Base-by-base conservation (phyloP, 345 rosid species). In the Brassica carinata region DNA sequence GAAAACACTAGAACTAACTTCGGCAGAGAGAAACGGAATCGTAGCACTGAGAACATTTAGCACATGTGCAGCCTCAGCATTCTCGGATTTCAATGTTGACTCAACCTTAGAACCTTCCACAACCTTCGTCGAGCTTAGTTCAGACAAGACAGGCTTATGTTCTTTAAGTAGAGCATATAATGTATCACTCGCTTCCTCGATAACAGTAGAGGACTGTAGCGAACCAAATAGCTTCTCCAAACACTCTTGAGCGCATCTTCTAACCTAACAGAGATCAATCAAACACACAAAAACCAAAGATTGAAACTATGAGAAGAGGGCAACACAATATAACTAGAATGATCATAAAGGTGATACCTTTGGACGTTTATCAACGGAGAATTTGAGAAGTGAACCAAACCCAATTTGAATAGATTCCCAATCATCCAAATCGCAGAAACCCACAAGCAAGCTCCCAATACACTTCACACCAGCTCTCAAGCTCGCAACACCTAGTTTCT, bases 181-280 rank as follows among this genome's bases (percentile, higher is more conserved):
- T 76, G 82, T 69, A 72, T 83, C 86, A 87, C 96, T 89, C 6
- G 96, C 93, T 74, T 92, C 89, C 86, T 87, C 81, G 38, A 81
- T 81, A 83, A 86, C 88, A 82, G 67, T 17, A 17, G 89, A 74
- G 67, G 80, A 84, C 36, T 58, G 72, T 14, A 90, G 82, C 53
- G 86, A 85, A 82, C 84, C 86, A 51, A 92, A 85, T 58, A 84
- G 79, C 75, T 91, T 90, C 80, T 85, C 89, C 51, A 93, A 77
- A 80, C 90, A 89, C 73, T 89, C 96, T 86, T 90, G 98, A 48
- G 96, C 92, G 75, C 90, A 83, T 81, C 91, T 87, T 65, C 98
- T 82, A 38, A 96, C 92, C 98, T 95, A 87, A 65, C 61, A 69
- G 19, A 84, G 72, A 43, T 4, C 51, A 43, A 10, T 10, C 43